Evolutionary conservation across 768 basidiomycete species (phyloP), one percentile per base, ranked within the genome.

Genomic region (Amyloporia xantha): DNA sequence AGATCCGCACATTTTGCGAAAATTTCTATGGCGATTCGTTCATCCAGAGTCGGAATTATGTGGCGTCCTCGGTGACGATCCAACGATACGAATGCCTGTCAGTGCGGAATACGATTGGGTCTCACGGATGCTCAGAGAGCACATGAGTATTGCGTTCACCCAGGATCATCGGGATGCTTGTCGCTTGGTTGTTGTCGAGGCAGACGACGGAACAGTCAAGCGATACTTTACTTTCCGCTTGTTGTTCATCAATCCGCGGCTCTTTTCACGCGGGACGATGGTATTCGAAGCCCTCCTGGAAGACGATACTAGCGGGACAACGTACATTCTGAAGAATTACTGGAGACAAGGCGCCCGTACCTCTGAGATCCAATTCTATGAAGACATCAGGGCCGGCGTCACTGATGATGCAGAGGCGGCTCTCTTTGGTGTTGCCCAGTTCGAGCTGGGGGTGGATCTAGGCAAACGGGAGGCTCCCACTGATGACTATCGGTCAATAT

Each of bases 21-120:
- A 41, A 15, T 56, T 51, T 35, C 21, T 54, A 5, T 57, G 56
- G 52, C 47, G 48, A 5, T 51, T 54, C 17, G 12, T 38, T 4
- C 47, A 57, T 26, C 52, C 53, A 3, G 13, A 4, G 40, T 2
- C 5, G 2, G 26, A 37, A 12, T 21, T 4, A 3, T 23, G 13
- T n/a, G 9, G 13, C 7, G 20, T 45, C n/a, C 6, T 35, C 30
- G 44, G 44, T 23, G 44, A 6, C 3, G 44, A 45, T 35, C 44
- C 44, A 2, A 45, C 44, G 9, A 19, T 30, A 4, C n/a, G 5
- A 2, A 9, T 28, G 3, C 17, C 26, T 5, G 35, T 19, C 13
- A 17, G 35, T 13, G 30, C 30, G 19, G 44, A 45, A 5, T 17
- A 12, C 3, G 13, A 10, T 2, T 30, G 17, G 44, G 44, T 20